Base-by-base conservation (phyloP, 1,139 yeast genomes). In the Zhuliangozyma parablackwelliae region DNA sequence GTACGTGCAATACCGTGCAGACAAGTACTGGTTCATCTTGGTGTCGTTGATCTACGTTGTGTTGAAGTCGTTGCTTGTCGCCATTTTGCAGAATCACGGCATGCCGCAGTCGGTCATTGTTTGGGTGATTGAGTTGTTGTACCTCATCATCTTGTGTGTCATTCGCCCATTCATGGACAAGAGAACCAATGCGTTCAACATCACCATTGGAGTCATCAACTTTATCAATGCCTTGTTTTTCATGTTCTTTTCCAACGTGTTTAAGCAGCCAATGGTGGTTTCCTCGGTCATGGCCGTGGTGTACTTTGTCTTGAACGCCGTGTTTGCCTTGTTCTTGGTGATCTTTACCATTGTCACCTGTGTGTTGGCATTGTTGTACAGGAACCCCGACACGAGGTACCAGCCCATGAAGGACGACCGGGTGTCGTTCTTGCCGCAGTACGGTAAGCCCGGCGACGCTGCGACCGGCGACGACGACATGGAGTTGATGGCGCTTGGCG, bases 351-450 rank as follows among this genome's bases (percentile, higher is more conserved):
- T 90, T 48, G 79, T 89, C 32, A 87, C 96, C 5, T 89, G 97
- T 65, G 71, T 82, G 9, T 71, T 88, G 59, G 96, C 97, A 0
- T 63, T 90, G 49, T 53, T 90, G 27, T 83, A 87, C 60, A 88
- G 84, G 69, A 89, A 92, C 59, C 98, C 98, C 39, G 98, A 92
- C 62, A 81, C 94, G 11, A 76, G 96, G 50, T 92, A 92, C 66
- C 94, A 89, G 69, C 97, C 97, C 49, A 87, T 92, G 88, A 84
- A 85, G 51, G 98, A 92, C 59, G 98, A 92, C 56, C 80, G 98
- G 60, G 94, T 87, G 39, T 86, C 96, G 20, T 92, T 92, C 61
- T 76, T 80, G 50, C 81, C 80, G 26, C 72, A 80, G 46, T 64
- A 69, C 47, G 83, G 81, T 46, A 79, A 82, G 47, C 69, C 72